A percentile compares a stretch with the other conserved stretches of the same genome.
These are phyloP conservation scores for Evansstolkia leycettana DNA, from an alignment of 495 filamentous ascomycete species.

Conservation along the genomic window DNA sequence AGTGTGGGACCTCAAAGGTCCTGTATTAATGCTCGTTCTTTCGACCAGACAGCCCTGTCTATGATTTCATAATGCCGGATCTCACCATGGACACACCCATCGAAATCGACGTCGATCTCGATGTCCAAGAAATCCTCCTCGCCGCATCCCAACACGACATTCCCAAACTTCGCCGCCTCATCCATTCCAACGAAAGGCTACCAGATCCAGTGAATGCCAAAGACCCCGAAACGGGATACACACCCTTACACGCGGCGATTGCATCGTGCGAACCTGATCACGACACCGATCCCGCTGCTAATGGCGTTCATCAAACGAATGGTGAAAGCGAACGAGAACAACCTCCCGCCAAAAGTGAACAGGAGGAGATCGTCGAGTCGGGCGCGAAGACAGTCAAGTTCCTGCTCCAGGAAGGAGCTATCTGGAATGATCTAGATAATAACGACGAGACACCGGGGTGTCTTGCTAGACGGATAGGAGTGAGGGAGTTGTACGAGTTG, in stretches of 20 bases:
- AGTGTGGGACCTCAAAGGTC: no score
- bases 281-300: conserved; percentile 1
- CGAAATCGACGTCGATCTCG: conserved; percentile 29
- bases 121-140: conserved; percentile 52
- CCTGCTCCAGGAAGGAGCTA: conserved; percentile 75
- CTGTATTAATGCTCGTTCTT: no score
- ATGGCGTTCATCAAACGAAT: conserved; percentile 16
- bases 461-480: conserved; percentile 58
- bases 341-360: no score
- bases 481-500: conserved; percentile 64
- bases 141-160: conserved; percentile 77
- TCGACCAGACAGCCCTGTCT: no score
- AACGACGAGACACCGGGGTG: conserved; percentile 88
- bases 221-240: conserved; percentile 73
- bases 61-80: conserved; percentile 12
- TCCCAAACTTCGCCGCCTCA: conserved; percentile 55
- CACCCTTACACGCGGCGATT: conserved; percentile 84
- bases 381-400: conserved; percentile 57
- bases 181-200: conserved; percentile 42
- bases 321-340: conserved; percentile 10
- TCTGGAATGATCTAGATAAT: conserved; percentile 90
- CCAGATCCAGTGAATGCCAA: conserved; percentile 57
- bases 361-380: conserved; percentile 35
- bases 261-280: conserved; percentile 58
- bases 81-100: no score